phyloP scores from a whole-genome alignment of 495 filamentous ascomycete genomes.

The Podospora anserina region DNA sequence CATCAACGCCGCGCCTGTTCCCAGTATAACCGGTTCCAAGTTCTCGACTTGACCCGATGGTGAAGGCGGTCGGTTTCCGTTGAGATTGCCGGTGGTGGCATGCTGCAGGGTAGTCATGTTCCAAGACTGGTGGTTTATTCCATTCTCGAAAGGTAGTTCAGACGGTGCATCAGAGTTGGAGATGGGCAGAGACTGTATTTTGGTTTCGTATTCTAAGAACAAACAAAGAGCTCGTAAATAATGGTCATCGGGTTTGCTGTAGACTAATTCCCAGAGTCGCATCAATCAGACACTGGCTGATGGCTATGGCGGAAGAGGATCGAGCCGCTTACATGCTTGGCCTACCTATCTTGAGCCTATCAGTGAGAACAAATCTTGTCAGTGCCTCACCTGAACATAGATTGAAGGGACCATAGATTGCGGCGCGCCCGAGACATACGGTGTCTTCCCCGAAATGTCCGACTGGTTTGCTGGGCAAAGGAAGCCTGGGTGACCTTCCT shows the following conservation, averaged over 20 bases:
- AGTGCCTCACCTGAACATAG: background rate
- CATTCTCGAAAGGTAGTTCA: too few relatives aligned
- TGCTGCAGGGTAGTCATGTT: background rate
- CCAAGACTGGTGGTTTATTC: too few relatives aligned
- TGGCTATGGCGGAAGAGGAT: background rate
- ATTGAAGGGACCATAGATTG: background rate
- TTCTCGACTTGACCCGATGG: background rate
- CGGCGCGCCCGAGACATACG: background rate
- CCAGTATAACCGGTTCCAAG: background rate
- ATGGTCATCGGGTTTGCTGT: background rate
- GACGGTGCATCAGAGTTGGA: too few relatives aligned
- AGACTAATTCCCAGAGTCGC: background rate
- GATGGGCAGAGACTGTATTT: background rate
- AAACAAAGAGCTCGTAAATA: too few relatives aligned
- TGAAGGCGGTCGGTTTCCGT: background rate
- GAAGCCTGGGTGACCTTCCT: background rate
- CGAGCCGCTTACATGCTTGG: background rate
- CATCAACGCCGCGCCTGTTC: background rate
- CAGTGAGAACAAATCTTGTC: background rate
- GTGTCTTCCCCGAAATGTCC: background rate
- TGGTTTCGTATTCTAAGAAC: background rate
- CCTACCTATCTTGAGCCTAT: background rate
- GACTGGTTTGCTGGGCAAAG: background rate
- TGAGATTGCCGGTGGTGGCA: background rate
- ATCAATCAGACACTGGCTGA: background rate